Percentiles rank a stretch among this genome's conserved stretches.
These are phyloP conservation scores for Saxophila tyrrhenica DNA, from an alignment of 495 filamentous ascomycete species.

Conservation along the genomic window DNA sequence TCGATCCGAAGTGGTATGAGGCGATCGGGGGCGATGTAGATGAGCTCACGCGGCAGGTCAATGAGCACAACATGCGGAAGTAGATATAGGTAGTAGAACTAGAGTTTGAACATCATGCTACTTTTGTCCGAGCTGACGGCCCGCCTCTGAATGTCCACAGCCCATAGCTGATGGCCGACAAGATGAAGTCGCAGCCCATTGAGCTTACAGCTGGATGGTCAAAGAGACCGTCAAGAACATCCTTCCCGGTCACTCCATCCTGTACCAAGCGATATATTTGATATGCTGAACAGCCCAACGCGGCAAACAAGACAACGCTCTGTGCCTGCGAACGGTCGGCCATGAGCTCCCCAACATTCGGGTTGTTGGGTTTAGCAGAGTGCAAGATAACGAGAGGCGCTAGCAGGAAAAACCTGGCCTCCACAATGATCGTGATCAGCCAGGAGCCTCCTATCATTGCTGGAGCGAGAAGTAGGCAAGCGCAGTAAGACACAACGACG, in stretches of 20 bases:
- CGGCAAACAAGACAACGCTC: background rate
- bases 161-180: constrained; percentile 17
- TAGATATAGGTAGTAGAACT: background rate
- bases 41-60: constrained; percentile 4
- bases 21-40: constrained; percentile 14
- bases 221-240: constrained; percentile 11
- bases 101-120: background rate
- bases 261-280: background rate
- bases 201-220: constrained; percentile 26
- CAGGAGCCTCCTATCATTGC: background rate
- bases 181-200: constrained; percentile 24
- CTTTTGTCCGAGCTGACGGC: background rate
- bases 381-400: background rate
- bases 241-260: background rate
- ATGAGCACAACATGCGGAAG: constrained; percentile 10
- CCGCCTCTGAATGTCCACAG: background rate
- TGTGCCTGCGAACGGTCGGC: background rate
- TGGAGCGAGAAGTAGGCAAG: background rate
- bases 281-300: background rate
- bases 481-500: background rate
- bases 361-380: background rate
- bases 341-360: too few relatives aligned
- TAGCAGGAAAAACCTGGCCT: background rate
- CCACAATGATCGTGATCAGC: background rate
- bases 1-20: constrained; percentile 28